A percentile compares a stretch with the other conserved stretches of the same genome.
Conservation (phyloP, 2,329 filamentous ascomycete genomes). For the Metarhizium rileyi region DNA sequence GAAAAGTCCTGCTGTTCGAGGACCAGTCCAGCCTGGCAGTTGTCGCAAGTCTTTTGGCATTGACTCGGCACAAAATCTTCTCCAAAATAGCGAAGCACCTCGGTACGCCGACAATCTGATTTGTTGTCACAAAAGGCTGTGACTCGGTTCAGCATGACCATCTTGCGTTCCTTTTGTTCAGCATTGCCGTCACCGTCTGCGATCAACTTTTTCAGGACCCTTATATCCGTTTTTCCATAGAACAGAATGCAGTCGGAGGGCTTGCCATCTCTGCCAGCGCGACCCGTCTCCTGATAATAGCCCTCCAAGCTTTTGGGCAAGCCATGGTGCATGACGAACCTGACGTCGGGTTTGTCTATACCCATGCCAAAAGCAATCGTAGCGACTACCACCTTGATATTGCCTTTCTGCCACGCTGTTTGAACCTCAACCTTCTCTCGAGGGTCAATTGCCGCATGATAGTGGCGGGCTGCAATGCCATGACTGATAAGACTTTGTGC, state of each 20-base stretch:
- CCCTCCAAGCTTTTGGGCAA: conserved; percentile 93
- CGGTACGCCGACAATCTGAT: conserved; percentile 75
- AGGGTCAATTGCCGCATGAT: conserved; percentile 70
- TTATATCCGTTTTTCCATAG: conserved; percentile 72
- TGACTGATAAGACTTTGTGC: conserved; percentile 57
- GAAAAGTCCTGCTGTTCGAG: conserved; percentile 74
- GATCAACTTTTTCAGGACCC: conserved; percentile 69
- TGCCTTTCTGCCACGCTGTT: conserved; percentile 70
- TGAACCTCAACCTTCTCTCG: conserved; percentile 64
- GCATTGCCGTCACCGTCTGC: conserved; percentile 63
- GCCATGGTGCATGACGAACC: conserved; percentile 89
- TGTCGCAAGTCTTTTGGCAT: conserved; percentile 76
- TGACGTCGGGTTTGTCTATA: conserved; percentile 96
- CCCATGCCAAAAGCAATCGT: conserved; percentile 99
- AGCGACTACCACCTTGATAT: conserved; percentile 82
- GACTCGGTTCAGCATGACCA: conserved; percentile 76
- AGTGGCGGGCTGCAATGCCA: conserved; percentile 68
- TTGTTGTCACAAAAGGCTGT: conserved; percentile 84
- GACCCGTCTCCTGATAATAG: conserved; percentile 96
- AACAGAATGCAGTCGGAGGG: conserved; percentile 83
- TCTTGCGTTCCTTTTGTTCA: conserved; percentile 76
- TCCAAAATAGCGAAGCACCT: conserved; percentile 89
- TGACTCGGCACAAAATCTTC: conserved; percentile 66
- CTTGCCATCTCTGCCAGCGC: conserved; percentile 84
- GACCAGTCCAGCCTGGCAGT: conserved; percentile 63